Base-by-base conservation (phyloP, 495 filamentous ascomycete genomes). In the Aspergillus avenaceus region DNA sequence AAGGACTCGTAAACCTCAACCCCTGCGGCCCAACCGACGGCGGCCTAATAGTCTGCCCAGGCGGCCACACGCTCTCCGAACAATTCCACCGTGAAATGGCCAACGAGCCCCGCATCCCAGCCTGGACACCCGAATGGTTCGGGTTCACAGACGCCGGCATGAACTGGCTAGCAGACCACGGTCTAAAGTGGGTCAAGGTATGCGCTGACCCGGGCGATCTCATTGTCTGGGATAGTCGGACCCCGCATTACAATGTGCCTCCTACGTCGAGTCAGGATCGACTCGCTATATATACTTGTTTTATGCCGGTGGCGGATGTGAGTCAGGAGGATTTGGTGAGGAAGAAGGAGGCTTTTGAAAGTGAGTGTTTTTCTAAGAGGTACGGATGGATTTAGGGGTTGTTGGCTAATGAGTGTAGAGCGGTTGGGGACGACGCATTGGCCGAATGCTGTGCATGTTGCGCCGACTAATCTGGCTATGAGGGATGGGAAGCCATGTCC, bases 1-100 rank as follows among this genome's bases (percentile, higher is more conserved):
- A 78, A 49, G 74, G 72, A n/a, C 58, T 78, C 12, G 62, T 76
- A 1, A 78, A 76, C 54, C 60, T 74, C 0, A 48, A 60, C 8
- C 73, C 72, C 22, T 64, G 61, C 47, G 74, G 73, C 0, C 66
- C 71, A 14, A 55, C 71, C 5, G 74, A 78, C 44, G 71, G 71
- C 12, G 71, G 71, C 4, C 63, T 74, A 2, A 68, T 71, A 28
- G 61, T 71, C 13, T 72, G 65, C 48, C 52, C 54, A 8, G 69
- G 67, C 25, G 62, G 53, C 0, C 67, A 72, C 48, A 48, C 61
- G 2, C 24, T 72, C 7, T 65, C 58, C 13, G 60, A 67, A 22
- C 48, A 69, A 51, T 74, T 70, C 52, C 64, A 70, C 57, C 37
- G 28, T 18, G 67, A 63, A 25, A 63, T 68, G 58, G 55, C 56